These are phyloP conservation scores for Lobosporangium transversale DNA, from an alignment of 192 early-diverging fungal species.

Conservation along the genomic window DNA sequence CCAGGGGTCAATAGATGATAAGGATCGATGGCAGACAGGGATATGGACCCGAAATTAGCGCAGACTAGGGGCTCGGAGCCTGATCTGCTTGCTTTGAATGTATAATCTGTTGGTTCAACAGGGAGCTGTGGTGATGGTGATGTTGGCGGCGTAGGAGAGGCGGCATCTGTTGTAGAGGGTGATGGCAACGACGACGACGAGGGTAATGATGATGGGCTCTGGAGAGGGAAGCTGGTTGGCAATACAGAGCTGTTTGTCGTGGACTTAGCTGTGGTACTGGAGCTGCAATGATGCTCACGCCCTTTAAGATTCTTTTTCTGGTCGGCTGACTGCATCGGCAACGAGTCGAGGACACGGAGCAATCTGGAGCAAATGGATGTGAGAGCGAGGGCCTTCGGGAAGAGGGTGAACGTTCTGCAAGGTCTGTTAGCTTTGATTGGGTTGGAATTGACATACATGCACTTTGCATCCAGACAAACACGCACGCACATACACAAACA, in stretches of 20 bases:
- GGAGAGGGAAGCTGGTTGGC: constrained; percentile 7
- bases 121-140: not conserved
- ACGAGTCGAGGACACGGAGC: not conserved
- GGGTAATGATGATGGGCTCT: too few relatives aligned
- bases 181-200: too few relatives aligned
- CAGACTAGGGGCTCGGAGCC: constrained; percentile 1
- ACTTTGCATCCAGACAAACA: too few relatives aligned
- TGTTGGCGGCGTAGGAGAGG: too few relatives aligned
- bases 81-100: too few relatives aligned
- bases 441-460: too few relatives aligned
- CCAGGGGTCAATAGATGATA: constrained; percentile 22
- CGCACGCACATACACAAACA: too few relatives aligned
- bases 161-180: too few relatives aligned
- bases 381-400: constrained; percentile 5
- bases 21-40: constrained; percentile 7
- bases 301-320: not conserved
- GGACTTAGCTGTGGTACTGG: constrained; percentile 1
- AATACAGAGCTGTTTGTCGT: not conserved
- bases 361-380: constrained; percentile 5
- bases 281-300: not conserved
- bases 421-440: too few relatives aligned
- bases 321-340: too few relatives aligned
- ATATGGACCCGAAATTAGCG: too few relatives aligned
- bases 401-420: constrained; percentile 14
- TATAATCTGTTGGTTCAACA: not conserved